Percentiles rank a stretch among this genome's conserved stretches.
phyloP scores from a whole-genome alignment of 1,284 basidiomycete genomes.

The Sparassis latifolia region DNA sequence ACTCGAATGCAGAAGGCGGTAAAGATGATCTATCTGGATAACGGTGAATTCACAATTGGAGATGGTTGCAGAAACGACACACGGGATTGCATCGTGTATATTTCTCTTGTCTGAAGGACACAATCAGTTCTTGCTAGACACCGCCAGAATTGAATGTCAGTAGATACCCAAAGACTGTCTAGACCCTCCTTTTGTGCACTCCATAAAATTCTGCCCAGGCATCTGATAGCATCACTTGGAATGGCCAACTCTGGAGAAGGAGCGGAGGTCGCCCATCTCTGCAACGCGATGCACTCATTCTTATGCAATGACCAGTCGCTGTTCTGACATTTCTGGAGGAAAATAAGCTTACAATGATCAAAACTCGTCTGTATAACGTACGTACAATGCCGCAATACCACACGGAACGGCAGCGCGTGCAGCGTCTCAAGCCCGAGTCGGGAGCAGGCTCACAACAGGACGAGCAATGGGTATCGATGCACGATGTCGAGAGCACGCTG shows the following conservation, averaged over 20 bases:
- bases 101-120: slow-evolving; percentile 49
- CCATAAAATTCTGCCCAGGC: slow-evolving; percentile 74
- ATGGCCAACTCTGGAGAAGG: slow-evolving; percentile 41
- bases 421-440: slow-evolving; percentile 46
- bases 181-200: slow-evolving; percentile 46
- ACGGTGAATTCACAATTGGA: background rate
- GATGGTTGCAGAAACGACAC: slow-evolving; percentile 16
- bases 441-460: slow-evolving; percentile 46
- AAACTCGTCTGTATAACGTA: background rate
- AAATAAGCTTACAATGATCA: slow-evolving; percentile 1
- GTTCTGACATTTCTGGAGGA: slow-evolving; percentile 63
- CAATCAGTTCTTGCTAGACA: slow-evolving; percentile 1
- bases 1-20: slow-evolving; percentile 42
- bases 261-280: slow-evolving; percentile 44
- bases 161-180: slow-evolving; percentile 55
- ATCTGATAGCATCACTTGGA: slow-evolving; percentile 71
- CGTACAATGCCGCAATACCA: slow-evolving; percentile 70
- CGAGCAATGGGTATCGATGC: slow-evolving; percentile 62
- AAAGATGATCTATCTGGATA: slow-evolving; percentile 44
- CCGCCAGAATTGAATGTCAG: background rate
- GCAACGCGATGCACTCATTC: slow-evolving; percentile 68
- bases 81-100: slow-evolving; percentile 76
- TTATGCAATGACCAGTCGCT: slow-evolving; percentile 76
- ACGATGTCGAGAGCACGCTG: slow-evolving; percentile 58
- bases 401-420: slow-evolving; percentile 61